Evolutionary conservation across 139 green algal species (phyloP), one percentile per base, ranked within the genome.

Genomic region (Chlorella vulgaris): DNA sequence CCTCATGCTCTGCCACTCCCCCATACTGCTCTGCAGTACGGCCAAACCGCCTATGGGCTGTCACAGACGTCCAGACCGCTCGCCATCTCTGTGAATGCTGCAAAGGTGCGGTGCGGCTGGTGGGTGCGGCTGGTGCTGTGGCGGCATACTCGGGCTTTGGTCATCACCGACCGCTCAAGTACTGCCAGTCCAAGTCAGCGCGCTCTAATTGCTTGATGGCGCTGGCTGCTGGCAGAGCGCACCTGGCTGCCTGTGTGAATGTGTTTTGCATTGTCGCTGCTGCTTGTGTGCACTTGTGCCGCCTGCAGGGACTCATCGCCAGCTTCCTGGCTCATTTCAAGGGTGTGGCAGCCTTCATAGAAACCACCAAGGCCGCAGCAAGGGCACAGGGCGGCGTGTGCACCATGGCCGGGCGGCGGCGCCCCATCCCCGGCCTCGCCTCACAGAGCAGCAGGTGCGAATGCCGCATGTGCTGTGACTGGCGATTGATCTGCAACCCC

Each of bases 251-350:
- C 28, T n/a, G 26, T 38, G 61, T 33, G 19, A 24, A 68, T 33
- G 26, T 2, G 8, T 10, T 33, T 38, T 28, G 26, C 28, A 24
- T 68, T 10, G 2, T 68, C 29, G 2, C 61, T 68, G 22, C 28
- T 39, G 26, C 29, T 68, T 69, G 62, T 13, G n/a, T 40, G 26
- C 4, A 4, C 26, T 29, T 69, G 62, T 69, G n/a, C 4, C 47
- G 10, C 13, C 47, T 58, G 47, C 77, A 87, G 62, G 40, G 36
- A 22, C 83, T 93, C 29, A 89, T 90, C 58, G 21, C 70, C 26
- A 81, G 69, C 35, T 93, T 93, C 86, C 79, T 93, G 51, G 26
- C 67, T 28, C 40, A 76, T 38, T 93, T 93, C 78, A 61, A 60
- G 50, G 88, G 90, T 7, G 90, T 82, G 63, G 62, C 33, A 0